phyloP scores from a whole-genome alignment of 2,329 filamentous ascomycete genomes.

The Sordariomycetes sp. region DNA sequence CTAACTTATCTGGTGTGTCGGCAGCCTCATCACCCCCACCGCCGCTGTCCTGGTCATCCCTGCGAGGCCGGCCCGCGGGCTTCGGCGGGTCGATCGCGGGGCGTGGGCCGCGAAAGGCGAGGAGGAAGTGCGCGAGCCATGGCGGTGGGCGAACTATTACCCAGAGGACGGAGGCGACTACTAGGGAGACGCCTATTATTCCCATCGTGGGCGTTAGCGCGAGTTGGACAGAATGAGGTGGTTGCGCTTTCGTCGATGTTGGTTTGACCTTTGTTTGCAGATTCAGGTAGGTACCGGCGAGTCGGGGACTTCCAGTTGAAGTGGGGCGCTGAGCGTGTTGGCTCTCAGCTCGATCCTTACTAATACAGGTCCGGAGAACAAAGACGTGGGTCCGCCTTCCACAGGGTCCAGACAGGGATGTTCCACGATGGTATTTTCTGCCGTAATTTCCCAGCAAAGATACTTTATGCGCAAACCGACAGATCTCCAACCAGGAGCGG shows the following conservation, averaged over 20 bases:
- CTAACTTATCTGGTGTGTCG: background rate
- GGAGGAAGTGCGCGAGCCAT: constrained; percentile 32
- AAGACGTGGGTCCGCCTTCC: background rate
- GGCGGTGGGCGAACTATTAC: constrained; percentile 42
- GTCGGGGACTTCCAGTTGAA: background rate
- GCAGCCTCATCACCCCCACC: background rate
- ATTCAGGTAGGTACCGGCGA: no score
- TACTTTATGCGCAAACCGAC: background rate
- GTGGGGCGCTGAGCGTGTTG: background rate
- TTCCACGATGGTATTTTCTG: background rate
- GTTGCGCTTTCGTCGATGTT: background rate
- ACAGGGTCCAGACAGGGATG: background rate
- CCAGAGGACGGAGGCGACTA: constrained; percentile 49
- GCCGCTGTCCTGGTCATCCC: background rate
- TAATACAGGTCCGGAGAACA: background rate
- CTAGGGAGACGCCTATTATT: constrained; percentile 48
- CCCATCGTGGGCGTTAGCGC: constrained; percentile 29
- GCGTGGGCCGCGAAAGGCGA: constrained; percentile 10
- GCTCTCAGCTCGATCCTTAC: background rate
- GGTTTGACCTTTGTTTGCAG: background rate
- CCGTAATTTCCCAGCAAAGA: background rate
- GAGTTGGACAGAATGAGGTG: background rate
- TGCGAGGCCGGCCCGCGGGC: background rate
- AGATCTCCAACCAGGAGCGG: background rate
- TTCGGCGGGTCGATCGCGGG: constrained; percentile 1